These are phyloP conservation scores for Rubia tinctorum DNA, from an alignment of 305 asterid genomes.

Conservation along the genomic window DNA sequence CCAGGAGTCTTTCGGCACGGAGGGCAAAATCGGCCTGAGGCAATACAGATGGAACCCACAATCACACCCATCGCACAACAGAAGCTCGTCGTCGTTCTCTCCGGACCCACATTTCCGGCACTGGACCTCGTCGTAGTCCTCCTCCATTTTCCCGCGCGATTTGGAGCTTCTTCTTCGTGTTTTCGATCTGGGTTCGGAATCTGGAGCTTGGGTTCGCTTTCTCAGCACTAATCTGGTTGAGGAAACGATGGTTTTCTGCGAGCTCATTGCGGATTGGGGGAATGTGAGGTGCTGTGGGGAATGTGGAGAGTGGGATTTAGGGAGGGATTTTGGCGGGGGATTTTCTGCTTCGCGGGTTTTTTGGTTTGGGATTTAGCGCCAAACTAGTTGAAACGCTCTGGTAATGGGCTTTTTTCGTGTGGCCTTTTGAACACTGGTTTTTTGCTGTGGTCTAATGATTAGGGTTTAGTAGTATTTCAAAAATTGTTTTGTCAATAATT, in stretches of 20 bases:
- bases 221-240: constrained; percentile 24
- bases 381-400: constrained; percentile 4
- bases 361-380: constrained; percentile 21
- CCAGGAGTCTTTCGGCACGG: constrained; percentile 79
- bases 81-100: constrained; percentile 52
- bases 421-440: not conserved
- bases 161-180: constrained; percentile 24
- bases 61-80: constrained; percentile 81
- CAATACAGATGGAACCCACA: constrained; percentile 71
- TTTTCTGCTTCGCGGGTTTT: constrained; percentile 9
- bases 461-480: no score
- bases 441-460: not conserved
- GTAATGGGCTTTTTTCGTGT: not conserved
- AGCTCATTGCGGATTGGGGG: not conserved
- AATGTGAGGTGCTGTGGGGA: not conserved
- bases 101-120: constrained; percentile 87
- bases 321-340: not conserved
- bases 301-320: not conserved
- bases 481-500: no score
- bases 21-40: constrained; percentile 60
- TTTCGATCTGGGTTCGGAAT: constrained; percentile 21
- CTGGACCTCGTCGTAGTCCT: constrained; percentile 37
- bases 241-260: constrained; percentile 1
- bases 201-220: constrained; percentile 65
- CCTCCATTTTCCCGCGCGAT: constrained; percentile 17